These are phyloP conservation scores for Gleditsia sinensis DNA, from an alignment of 306 rosid species.

Conservation along the genomic window DNA sequence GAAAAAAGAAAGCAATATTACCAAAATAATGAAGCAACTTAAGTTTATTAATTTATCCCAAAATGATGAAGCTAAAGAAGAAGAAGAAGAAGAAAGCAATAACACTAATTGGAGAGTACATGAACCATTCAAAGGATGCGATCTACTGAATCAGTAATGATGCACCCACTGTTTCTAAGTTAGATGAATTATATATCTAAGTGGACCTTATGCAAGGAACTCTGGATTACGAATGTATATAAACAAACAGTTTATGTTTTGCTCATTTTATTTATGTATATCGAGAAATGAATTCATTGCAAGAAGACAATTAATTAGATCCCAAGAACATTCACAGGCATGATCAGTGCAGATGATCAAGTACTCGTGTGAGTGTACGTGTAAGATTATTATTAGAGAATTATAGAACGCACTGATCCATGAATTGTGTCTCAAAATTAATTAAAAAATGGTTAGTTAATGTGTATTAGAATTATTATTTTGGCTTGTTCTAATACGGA, in stretches of 20 bases:
- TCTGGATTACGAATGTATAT: not conserved
- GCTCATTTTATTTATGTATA: not conserved
- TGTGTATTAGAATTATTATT: not conserved
- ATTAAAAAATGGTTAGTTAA: not conserved
- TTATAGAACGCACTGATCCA: not conserved
- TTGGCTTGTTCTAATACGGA: slow-evolving; percentile 6
- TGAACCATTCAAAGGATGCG: slow-evolving; percentile 7
- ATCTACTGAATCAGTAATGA: not conserved
- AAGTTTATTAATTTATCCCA: not conserved
- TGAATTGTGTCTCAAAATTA: not conserved
- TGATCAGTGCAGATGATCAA: too few species aligned
- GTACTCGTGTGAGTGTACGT: not conserved
- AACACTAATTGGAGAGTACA: not conserved
- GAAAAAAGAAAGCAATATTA: too few species aligned
- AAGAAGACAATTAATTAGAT: slow-evolving; percentile 3
- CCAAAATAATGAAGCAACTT: too few species aligned
- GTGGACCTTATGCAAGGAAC: slow-evolving; percentile 9
- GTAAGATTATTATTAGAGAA: not conserved
- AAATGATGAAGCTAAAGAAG: too few species aligned
- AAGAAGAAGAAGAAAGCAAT: too few species aligned
- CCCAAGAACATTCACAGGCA: not conserved
- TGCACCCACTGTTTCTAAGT: not conserved
- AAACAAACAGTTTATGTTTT: not conserved
- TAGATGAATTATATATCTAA: not conserved
- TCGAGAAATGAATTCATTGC: not conserved